A percentile compares a stretch with the other conserved stretches of the same genome.
phyloP scores from a whole-genome alignment of 202 grass and related monocot species.

The Digitaria exilis region DNA sequence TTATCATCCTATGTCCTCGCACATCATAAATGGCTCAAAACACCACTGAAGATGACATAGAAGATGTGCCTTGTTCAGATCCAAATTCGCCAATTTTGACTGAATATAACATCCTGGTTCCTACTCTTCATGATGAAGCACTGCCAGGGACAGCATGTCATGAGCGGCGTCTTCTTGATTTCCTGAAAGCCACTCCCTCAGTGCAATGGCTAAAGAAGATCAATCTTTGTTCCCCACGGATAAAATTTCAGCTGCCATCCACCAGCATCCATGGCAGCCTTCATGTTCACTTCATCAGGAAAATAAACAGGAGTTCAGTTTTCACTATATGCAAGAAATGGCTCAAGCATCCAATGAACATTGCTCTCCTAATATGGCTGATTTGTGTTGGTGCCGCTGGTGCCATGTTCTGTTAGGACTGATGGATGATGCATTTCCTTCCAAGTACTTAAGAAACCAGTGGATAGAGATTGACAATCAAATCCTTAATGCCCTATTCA shows the following conservation, averaged over 20 bases:
- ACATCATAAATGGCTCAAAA: slow-evolving; percentile 5
- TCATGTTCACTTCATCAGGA: slow-evolving; percentile 57
- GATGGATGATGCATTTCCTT: slow-evolving; percentile 60
- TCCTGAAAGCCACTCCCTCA: slow-evolving; percentile 64
- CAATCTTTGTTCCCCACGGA: slow-evolving; percentile 33
- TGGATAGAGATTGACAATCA: slow-evolving; percentile 86
- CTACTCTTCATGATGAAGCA: slow-evolving; percentile 34
- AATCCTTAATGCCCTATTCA: slow-evolving; percentile 74
- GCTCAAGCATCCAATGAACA: slow-evolving; percentile 68
- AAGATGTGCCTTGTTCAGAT: slow-evolving; percentile 24
- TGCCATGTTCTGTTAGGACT: slow-evolving; percentile 59
- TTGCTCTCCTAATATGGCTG: slow-evolving; percentile 67
- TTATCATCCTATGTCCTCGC: slow-evolving; percentile 6
- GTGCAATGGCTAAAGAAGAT: slow-evolving; percentile 70
- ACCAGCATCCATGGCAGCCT: slow-evolving; percentile 13
- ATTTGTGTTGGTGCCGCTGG: slow-evolving; percentile 51
- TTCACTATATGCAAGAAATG: slow-evolving; percentile 54
- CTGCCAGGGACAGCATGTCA: neutral
- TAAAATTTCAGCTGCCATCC: slow-evolving; percentile 39
- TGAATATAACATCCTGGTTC: slow-evolving; percentile 44
- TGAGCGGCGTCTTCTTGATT: slow-evolving; percentile 50
- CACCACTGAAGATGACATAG: slow-evolving; percentile 17
- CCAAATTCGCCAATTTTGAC: slow-evolving; percentile 39
- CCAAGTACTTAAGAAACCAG: slow-evolving; percentile 45
- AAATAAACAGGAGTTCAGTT: slow-evolving; percentile 50